phyloP scores from a whole-genome alignment of 1,284 basidiomycete genomes.

The Cutaneotrichosporon mucoides region DNA sequence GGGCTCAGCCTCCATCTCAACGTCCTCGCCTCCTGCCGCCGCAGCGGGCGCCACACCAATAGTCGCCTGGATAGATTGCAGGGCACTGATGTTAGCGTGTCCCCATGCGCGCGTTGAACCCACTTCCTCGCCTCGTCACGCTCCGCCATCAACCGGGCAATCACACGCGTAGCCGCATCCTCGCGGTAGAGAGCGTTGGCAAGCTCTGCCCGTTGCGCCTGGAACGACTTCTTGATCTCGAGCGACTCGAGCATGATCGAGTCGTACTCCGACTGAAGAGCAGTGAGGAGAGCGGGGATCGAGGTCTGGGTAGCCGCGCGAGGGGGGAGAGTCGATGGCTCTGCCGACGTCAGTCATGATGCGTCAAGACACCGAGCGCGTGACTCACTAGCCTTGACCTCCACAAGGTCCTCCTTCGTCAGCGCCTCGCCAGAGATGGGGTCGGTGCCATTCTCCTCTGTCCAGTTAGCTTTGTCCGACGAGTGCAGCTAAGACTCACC shows the following conservation, averaged over 20 bases:
- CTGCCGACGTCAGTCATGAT: constrained; percentile 50
- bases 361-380: not conserved
- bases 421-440: constrained; percentile 91
- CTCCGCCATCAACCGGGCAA: constrained; percentile 89
- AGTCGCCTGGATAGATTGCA: constrained; percentile 81
- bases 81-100: constrained; percentile 55
- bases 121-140: constrained; percentile 86
- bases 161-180: constrained; percentile 93
- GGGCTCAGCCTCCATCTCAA: constrained; percentile 67
- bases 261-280: constrained; percentile 97
- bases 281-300: constrained; percentile 83
- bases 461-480: not conserved
- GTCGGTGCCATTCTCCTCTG: constrained; percentile 84
- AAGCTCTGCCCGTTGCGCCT: constrained; percentile 66
- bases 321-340: constrained; percentile 76
- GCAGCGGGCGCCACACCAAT: constrained; percentile 64
- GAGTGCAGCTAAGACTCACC: constrained; percentile 40
- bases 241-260: constrained; percentile 81
- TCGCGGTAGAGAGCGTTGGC: constrained; percentile 93
- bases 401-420: constrained; percentile 82
- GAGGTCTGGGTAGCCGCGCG: constrained; percentile 86
- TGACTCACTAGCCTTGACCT: constrained; percentile 83
- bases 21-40: constrained; percentile 56
- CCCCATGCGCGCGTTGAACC: not conserved
- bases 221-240: constrained; percentile 78